Base-by-base conservation (phyloP, 169 alveolate genomes). In the Plasmodium gonderi region DNA sequence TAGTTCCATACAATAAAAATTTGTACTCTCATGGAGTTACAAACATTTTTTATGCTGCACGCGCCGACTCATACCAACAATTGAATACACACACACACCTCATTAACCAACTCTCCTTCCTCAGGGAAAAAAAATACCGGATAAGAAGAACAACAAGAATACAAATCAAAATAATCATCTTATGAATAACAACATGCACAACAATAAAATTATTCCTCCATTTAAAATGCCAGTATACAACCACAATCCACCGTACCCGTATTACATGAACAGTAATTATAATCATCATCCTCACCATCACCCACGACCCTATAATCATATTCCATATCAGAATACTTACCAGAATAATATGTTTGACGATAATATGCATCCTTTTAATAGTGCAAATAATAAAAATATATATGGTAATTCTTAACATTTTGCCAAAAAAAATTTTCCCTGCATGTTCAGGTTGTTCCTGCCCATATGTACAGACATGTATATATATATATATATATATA, bases 101-200 rank as follows among this genome's bases (percentile, higher is more conserved):
- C 26, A 51, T 65, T 67, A 26, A 40, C 54, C 31, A 9, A 3
- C 40, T 42, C 7, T 17, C 12, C 65, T n/a, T 26, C 31, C 45
- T 6, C 51, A 81, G 91, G 91, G 91, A 4, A 81, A 81, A 74
- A 81, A 81, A 44, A 81, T 81, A 1, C 29, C 60, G 33, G 91
- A 81, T 51, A 81, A 81, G 54, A 81, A 81, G 60, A 81, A 81
- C 40, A 45, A 47, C 17, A 81, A 68, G 51, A 74, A 51, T 3
- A 14, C 60, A 14, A 81, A 68, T 54, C 91, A 81, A 29, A 81
- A 81, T 31, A 42, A 42, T 17, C 33, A 68, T 14, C 20, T 81
- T 36, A 47, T 67, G 5, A 81, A 81, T 36, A 79, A 79, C 69
- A 60, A 79, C 45, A 54, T 20, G 33, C 67, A 47, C 17, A 81